phyloP scores from a whole-genome alignment of 2,329 filamentous ascomycete genomes.

The Endoconidiophora polonica region DNA sequence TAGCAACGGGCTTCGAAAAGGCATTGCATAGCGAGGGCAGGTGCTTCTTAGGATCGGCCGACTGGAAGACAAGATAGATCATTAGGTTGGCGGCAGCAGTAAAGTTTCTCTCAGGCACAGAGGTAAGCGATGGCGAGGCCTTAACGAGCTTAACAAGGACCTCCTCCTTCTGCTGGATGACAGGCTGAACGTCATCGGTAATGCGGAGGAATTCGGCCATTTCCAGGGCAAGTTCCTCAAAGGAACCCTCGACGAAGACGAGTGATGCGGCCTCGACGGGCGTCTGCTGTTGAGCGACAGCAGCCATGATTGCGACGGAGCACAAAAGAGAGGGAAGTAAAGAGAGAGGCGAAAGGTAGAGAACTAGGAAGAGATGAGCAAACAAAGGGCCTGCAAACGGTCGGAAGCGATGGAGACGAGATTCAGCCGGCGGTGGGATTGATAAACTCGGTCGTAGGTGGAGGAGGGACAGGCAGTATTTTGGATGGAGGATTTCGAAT shows the following conservation, averaged over 20 bases:
- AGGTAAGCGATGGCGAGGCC: slow-evolving; percentile 60
- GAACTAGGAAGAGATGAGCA: not conserved
- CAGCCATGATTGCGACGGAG: slow-evolving; percentile 18
- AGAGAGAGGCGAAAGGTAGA: not conserved
- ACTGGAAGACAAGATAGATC: slow-evolving; percentile 79
- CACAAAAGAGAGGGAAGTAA: not conserved
- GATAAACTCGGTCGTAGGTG: not conserved
- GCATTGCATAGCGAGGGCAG: slow-evolving; percentile 79
- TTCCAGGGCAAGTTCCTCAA: slow-evolving; percentile 84
- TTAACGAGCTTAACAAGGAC: slow-evolving; percentile 78
- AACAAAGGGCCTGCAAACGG: not conserved
- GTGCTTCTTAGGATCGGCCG: slow-evolving; percentile 68
- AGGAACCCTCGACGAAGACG: slow-evolving; percentile 75
- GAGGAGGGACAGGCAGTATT: not conserved
- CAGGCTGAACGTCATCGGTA: slow-evolving; percentile 58
- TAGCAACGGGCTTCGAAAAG: slow-evolving; percentile 71
- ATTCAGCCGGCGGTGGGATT: not conserved
- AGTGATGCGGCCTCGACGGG: slow-evolving; percentile 27
- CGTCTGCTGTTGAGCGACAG: slow-evolving; percentile 22
- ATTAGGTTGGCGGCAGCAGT: slow-evolving; percentile 93
- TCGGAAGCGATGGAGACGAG: not conserved
- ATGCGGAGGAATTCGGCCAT: slow-evolving; percentile 87
- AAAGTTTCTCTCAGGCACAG: slow-evolving; percentile 89
- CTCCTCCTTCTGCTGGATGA: slow-evolving; percentile 62
- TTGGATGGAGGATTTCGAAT: slow-evolving; percentile 5